Evolutionary conservation across 108 stramenopile species (phyloP).

Genomic region (Skeletonema grethae): DNA sequence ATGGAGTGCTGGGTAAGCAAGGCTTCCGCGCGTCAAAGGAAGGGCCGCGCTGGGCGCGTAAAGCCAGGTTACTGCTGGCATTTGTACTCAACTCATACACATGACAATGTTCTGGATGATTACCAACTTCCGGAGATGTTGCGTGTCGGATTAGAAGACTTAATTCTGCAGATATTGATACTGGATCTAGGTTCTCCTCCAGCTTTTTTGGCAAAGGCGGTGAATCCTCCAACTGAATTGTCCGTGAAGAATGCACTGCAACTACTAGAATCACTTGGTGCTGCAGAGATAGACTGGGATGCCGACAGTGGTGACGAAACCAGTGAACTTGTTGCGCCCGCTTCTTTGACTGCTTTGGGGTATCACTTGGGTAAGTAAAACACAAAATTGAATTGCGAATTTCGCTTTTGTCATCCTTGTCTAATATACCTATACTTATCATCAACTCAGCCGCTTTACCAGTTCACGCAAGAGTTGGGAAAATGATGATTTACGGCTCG

Average conservation of each 20-base stretch:
- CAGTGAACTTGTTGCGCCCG: conserved; percentile 25
- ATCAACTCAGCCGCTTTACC: conserved; percentile 58
- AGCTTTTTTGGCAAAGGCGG: conserved; percentile 69
- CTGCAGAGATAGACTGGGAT: conserved; percentile 59
- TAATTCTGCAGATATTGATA: conserved; percentile 84
- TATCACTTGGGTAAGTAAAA: conserved; percentile 66
- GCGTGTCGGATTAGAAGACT: conserved; percentile 89
- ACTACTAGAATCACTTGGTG: conserved; percentile 66
- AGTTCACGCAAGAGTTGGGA: conserved; percentile 90
- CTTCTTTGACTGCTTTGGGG: conserved; percentile 86
- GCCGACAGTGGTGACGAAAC: conserved; percentile 13
- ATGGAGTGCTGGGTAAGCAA: conserved; percentile 86
- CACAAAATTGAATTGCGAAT: background rate
- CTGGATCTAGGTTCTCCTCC: conserved; percentile 75
- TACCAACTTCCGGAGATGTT: conserved; percentile 90
- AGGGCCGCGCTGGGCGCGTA: conserved; percentile 95
- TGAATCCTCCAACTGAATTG: conserved; percentile 72
- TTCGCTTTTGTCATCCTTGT: background rate
- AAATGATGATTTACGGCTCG: conserved; percentile 85
- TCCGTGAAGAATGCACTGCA: conserved; percentile 65
- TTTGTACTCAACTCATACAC: conserved; percentile 64
- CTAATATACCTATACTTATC: background rate
- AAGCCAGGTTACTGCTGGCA: conserved; percentile 84
- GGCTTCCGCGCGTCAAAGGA: conserved; percentile 85
- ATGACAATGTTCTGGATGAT: conserved; percentile 57